Percentiles rank a stretch among this genome's conserved stretches.
phyloP scores from a whole-genome alignment of 177 flowering plant species.

The Vitis hybrid region DNA sequence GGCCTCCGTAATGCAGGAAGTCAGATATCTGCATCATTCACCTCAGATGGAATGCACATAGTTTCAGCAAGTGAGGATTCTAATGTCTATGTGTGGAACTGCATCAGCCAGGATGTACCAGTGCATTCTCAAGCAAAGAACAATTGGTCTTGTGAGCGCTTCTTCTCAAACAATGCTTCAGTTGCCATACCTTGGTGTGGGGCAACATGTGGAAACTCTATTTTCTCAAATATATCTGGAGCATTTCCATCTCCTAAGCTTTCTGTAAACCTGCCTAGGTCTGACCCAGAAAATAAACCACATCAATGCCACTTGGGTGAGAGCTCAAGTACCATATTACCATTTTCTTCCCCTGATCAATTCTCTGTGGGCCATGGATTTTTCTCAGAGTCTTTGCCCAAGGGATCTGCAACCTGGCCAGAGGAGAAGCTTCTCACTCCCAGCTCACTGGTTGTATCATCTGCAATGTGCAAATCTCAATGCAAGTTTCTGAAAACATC shows the following conservation, averaged over 20 bases:
- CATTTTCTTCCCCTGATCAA: conserved; percentile 32
- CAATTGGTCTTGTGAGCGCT: conserved; percentile 56
- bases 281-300: conserved; percentile 17
- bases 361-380: conserved; percentile 44
- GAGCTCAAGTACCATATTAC: conserved; percentile 2
- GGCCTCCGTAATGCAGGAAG: conserved; percentile 55
- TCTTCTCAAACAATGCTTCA: conserved; percentile 52
- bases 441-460: conserved; percentile 16
- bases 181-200: conserved; percentile 88
- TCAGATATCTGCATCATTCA: conserved; percentile 69
- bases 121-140: conserved; percentile 35
- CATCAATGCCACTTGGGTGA: conserved; percentile 5
- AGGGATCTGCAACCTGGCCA: conserved; percentile 81
- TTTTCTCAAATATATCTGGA: conserved; percentile 13
- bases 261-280: conserved; percentile 7
- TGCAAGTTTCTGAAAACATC: conserved; percentile 58
- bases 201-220: conserved; percentile 12
- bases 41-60: conserved; percentile 75
- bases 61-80: conserved; percentile 79
- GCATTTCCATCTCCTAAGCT: conserved; percentile 18
- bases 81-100: conserved; percentile 70
- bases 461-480: conserved; percentile 39
- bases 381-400: conserved; percentile 47
- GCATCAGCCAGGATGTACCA: conserved; percentile 26
- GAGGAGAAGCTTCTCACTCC: conserved; percentile 64